Base-by-base conservation (phyloP, 345 rosid genomes). In the Pistacia atlantica region DNA sequence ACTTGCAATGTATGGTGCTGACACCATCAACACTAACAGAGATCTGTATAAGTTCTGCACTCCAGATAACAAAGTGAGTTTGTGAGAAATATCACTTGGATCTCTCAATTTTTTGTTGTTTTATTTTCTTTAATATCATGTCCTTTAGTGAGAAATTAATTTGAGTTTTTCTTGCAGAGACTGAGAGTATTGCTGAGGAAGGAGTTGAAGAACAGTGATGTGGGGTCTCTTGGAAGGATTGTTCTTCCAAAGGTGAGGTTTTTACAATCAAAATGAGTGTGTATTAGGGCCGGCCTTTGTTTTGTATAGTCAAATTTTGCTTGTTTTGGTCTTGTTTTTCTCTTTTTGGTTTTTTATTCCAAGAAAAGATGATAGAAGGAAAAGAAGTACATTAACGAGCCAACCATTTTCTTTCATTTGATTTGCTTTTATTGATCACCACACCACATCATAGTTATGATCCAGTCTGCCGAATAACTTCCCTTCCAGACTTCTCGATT, bases 211-310 rank as follows among this genome's bases (percentile, higher is more conserved):
- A 89, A 86, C 71, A 95, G 98, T 81, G 98, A 95, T 81, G 97
- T 95, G 37, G 90, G 93, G n/a, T 71, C 85, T 54, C 90, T 90
- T 48, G 93, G 98, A 46, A 90, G 98, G 82, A 93, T 95, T 20
- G 89, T 95, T 38, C 85, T 95, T 78, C 98, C 96, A 81, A 95
- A 90, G 98, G 98, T 93, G 49, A 83, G 83, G 38, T 79, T 77
- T 66, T 54, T 65, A 71, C 67, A 48, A 76, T 74, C 67, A 61
- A 78, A 52, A 22, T 65, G 60, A 4, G 55, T 13, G 56, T 57
- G 64, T 54, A 16, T 33, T 59, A 33, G 13, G 45, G 51, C 57
- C 57, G 57, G 57, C 57, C 57, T 14, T 18, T 17, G 55, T 46
- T 68, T 8, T 6, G 8, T 60, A 3, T 62, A 8, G 58, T 28